phyloP scores from a whole-genome alignment of 805 yeast species.

The Yamadazyma olivae region DNA sequence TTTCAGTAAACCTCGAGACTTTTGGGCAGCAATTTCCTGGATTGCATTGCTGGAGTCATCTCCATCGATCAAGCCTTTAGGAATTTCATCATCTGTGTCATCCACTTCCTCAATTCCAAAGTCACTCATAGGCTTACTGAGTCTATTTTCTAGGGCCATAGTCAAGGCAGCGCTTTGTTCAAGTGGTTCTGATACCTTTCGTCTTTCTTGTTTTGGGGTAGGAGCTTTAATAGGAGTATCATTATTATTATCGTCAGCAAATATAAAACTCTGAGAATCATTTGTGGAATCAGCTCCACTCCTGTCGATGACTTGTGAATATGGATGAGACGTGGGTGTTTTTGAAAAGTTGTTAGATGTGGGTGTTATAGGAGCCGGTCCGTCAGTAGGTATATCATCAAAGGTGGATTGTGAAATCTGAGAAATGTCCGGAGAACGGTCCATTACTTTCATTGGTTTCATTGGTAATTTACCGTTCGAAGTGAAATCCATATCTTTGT shows the following conservation, averaged over 20 bases:
- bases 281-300: constrained; percentile 9
- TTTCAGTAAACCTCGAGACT: neutral
- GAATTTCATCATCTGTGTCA: constrained; percentile 21
- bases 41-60: neutral
- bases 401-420: constrained; percentile 6
- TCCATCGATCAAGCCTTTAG: neutral
- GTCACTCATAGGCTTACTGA: constrained; percentile 10
- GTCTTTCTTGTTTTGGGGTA: neutral
- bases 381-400: neutral
- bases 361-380: neutral
- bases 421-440: constrained; percentile 7
- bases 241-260: constrained; percentile 4
- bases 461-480: constrained; percentile 40
- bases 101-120: constrained; percentile 38
- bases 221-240: neutral
- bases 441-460: constrained; percentile 40
- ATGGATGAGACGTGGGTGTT: constrained; percentile 6
- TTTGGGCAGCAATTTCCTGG: neutral
- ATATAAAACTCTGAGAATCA: constrained; percentile 17
- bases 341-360: neutral
- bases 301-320: neutral
- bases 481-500: constrained; percentile 39
- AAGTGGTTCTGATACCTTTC: constrained; percentile 22
- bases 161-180: constrained; percentile 27
- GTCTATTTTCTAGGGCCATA: constrained; percentile 19